phyloP scores from a whole-genome alignment of 768 basidiomycete species.

The Termitomyces bulborhizus region DNA sequence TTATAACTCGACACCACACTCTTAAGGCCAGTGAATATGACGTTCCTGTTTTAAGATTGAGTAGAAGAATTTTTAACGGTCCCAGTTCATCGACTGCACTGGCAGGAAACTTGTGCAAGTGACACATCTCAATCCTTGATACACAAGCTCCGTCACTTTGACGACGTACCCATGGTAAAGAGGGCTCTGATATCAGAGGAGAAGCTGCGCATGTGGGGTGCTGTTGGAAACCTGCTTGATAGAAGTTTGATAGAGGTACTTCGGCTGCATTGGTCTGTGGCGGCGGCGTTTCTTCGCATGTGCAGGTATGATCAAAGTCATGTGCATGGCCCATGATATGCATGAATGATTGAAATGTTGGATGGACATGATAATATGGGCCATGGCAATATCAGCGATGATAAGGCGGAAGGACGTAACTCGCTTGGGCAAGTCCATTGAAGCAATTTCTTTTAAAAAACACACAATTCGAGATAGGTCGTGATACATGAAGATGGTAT shows the following conservation, averaged over 20 bases:
- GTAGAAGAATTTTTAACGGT: too few species aligned
- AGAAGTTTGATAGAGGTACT: background rate
- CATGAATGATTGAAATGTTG: background rate
- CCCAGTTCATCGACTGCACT: too few species aligned
- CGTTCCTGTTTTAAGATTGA: too few species aligned
- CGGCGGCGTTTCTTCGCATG: background rate
- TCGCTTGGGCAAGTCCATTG: too few species aligned
- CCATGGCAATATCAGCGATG: background rate
- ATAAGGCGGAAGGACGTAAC: too few species aligned
- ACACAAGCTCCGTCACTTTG: background rate
- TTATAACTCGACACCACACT: background rate
- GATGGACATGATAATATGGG: too few species aligned
- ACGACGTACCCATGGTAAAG: too few species aligned
- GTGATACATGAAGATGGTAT: too few species aligned
- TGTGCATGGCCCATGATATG: background rate
- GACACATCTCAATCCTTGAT: background rate
- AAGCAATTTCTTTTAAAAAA: too few species aligned
- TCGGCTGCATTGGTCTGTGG: background rate
- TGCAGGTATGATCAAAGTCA: background rate
- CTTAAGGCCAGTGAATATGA: background rate
- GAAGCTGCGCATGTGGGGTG: background rate
- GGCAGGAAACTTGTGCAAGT: too few species aligned
- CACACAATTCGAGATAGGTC: too few species aligned
- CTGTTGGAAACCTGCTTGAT: background rate
- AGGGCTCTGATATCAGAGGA: background rate